Evolutionary conservation across 768 basidiomycete species (phyloP).

Genomic region (Agaricus sinodeliciosus): DNA sequence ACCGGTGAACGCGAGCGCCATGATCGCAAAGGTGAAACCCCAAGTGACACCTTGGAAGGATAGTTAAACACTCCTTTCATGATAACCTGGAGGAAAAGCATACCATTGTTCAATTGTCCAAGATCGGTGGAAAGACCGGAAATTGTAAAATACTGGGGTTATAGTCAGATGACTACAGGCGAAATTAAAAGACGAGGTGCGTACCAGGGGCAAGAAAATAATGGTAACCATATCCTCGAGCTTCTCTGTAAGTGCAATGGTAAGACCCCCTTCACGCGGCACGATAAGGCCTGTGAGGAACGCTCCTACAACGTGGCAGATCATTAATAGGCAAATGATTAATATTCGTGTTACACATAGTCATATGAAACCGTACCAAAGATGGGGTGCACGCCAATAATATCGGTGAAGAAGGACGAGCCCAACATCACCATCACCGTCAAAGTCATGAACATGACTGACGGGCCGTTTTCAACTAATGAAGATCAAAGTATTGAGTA

Average conservation of each 20-base stretch:
- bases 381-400: conserved; percentile 88
- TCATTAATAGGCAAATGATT: not conserved
- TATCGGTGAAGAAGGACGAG: conserved; percentile 88
- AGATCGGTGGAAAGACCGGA: conserved; percentile 90
- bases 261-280: conserved; percentile 83
- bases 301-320: conserved; percentile 39
- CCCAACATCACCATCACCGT: conserved; percentile 78
- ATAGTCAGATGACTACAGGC: conserved; percentile 2
- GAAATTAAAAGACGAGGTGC: conserved; percentile 13
- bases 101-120: conserved; percentile 73
- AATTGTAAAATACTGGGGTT: conserved; percentile 84
- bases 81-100: conserved; percentile 1
- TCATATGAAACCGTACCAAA: conserved; percentile 50
- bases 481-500: not conserved
- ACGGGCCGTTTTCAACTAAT: conserved; percentile 70
- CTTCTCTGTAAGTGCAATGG: conserved; percentile 86
- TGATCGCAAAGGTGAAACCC: conserved; percentile 83
- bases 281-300: conserved; percentile 80
- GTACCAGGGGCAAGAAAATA: conserved; percentile 81
- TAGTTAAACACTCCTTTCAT: not conserved
- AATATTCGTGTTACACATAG: no score
- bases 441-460: conserved; percentile 83
- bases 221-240: conserved; percentile 94
- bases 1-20: conserved; percentile 68
- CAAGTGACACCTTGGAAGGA: conserved; percentile 60